These are phyloP conservation scores for Clarkia xantiana DNA, from an alignment of 345 rosid species.

Conservation along the genomic window DNA sequence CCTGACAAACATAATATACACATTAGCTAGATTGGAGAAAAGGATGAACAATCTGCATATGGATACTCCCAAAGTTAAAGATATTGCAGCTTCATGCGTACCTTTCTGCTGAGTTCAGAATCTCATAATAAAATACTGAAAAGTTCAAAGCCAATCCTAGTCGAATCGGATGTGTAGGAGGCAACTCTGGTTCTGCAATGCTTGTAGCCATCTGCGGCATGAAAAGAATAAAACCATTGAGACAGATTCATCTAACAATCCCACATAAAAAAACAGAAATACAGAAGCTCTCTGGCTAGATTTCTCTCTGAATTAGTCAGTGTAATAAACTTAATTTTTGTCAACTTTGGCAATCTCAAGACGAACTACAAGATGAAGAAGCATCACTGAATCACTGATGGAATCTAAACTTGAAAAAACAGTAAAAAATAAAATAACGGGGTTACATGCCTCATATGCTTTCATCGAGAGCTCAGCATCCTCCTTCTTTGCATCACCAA, in stretches of 20 bases:
- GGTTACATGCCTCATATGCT: background rate
- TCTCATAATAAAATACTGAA: conserved; percentile 26
- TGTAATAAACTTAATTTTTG: too few species aligned
- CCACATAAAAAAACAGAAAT: too few species aligned
- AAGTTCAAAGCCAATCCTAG: conserved; percentile 30
- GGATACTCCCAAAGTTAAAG: background rate
- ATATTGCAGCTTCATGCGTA: conserved; percentile 6
- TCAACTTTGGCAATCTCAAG: too few species aligned
- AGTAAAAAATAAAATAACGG: too few species aligned
- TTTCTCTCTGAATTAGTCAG: too few species aligned
- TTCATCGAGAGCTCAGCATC: conserved; percentile 82
- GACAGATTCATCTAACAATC: too few species aligned
- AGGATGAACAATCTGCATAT: too few species aligned
- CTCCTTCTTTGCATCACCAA: conserved; percentile 79
- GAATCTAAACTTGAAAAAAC: too few species aligned
- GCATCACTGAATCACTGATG: too few species aligned
- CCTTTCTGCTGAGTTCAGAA: conserved; percentile 31
- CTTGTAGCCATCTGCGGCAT: conserved; percentile 21
- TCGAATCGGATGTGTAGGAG: conserved; percentile 26
- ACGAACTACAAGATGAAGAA: too few species aligned
- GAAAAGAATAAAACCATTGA: conserved; percentile 1
- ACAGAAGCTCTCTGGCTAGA: too few species aligned
- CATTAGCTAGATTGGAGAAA: too few species aligned
- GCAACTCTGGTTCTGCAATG: conserved; percentile 25
- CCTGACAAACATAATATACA: conserved; percentile 7